Percentiles rank a stretch among this genome's conserved stretches.
Evolutionary conservation across 2,329 filamentous ascomycete species (phyloP).

Genomic region (Claviceps quebecensis): DNA sequence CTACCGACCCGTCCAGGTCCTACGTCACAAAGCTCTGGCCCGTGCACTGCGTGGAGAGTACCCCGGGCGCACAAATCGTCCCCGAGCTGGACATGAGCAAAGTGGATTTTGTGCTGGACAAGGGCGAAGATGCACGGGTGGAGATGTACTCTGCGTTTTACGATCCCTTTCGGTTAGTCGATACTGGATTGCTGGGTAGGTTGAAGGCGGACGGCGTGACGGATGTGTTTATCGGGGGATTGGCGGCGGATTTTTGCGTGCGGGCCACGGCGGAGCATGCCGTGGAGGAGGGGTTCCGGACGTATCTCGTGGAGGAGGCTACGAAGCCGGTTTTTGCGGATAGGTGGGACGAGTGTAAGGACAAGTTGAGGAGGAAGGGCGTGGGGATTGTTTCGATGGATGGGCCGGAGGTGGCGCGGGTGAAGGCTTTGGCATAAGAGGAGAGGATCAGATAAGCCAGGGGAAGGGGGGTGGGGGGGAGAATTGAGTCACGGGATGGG

Average conservation of each 20-base stretch:
- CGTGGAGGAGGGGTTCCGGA: slow-evolving; percentile 57
- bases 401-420: slow-evolving; percentile 10
- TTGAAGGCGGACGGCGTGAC: slow-evolving; percentile 49
- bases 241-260: slow-evolving; percentile 87
- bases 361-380: slow-evolving; percentile 41
- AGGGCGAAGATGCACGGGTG: slow-evolving; percentile 58
- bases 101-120: slow-evolving; percentile 58
- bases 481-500: no score
- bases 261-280: slow-evolving; percentile 70
- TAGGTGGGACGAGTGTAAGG: slow-evolving; percentile 40
- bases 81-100: slow-evolving; percentile 49
- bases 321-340: slow-evolving; percentile 56
- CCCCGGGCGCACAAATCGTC: slow-evolving; percentile 57
- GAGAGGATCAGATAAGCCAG: neutral
- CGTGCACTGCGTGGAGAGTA: slow-evolving; percentile 69
- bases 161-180: slow-evolving; percentile 56
- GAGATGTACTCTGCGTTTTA: slow-evolving; percentile 95
- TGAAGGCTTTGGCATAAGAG: slow-evolving; percentile 7
- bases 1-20: slow-evolving; percentile 44
- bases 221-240: slow-evolving; percentile 71
- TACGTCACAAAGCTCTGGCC: slow-evolving; percentile 73
- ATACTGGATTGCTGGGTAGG: slow-evolving; percentile 46
- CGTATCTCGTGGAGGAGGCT: slow-evolving; percentile 65
- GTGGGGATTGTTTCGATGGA: slow-evolving; percentile 43
- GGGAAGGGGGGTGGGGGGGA: no score